Percentiles rank a stretch among this genome's conserved stretches.
These are phyloP conservation scores for Candida dajiaensis DNA, from an alignment of 805 yeast species.

Conservation along the genomic window DNA sequence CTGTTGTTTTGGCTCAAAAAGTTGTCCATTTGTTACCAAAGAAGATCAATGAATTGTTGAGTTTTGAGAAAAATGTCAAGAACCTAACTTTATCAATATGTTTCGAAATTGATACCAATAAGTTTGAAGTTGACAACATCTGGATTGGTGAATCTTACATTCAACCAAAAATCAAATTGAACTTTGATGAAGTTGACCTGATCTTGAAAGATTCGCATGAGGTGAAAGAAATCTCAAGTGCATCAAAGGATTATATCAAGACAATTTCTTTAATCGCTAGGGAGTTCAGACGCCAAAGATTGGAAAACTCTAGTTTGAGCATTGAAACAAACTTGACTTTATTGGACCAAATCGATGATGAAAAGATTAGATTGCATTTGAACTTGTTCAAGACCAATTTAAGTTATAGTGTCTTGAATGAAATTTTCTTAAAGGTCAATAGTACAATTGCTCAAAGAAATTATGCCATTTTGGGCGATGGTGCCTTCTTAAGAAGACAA, in stretches of 20 bases:
- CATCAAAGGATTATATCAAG: constrained; percentile 58
- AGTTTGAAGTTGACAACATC: constrained; percentile 66
- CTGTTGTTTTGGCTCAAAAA: constrained; percentile 81
- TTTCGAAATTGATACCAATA: constrained; percentile 69
- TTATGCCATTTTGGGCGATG: constrained; percentile 70
- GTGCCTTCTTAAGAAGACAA: constrained; percentile 82
- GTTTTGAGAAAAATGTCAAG: constrained; percentile 54
- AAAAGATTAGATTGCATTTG: constrained; percentile 62
- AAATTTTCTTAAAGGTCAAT: constrained; percentile 76
- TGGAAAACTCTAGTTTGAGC: constrained; percentile 43
- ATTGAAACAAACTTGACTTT: constrained; percentile 50
- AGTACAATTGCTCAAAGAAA: constrained; percentile 77
- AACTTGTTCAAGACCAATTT: constrained; percentile 62
- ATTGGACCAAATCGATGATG: constrained; percentile 81
- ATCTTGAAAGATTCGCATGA: constrained; percentile 32
- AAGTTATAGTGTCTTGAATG: constrained; percentile 58
- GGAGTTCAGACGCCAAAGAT: constrained; percentile 65
- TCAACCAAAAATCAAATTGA: constrained; percentile 53
- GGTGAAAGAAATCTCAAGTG: constrained; percentile 32
- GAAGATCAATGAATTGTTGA: constrained; percentile 50
- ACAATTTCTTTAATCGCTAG: constrained; percentile 60
- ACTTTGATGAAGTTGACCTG: constrained; percentile 49
- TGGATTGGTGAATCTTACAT: constrained; percentile 71
- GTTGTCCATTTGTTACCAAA: constrained; percentile 63
- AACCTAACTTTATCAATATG: constrained; percentile 71